phyloP scores from a whole-genome alignment of 345 rosid species.

The Aegle marmelos region DNA sequence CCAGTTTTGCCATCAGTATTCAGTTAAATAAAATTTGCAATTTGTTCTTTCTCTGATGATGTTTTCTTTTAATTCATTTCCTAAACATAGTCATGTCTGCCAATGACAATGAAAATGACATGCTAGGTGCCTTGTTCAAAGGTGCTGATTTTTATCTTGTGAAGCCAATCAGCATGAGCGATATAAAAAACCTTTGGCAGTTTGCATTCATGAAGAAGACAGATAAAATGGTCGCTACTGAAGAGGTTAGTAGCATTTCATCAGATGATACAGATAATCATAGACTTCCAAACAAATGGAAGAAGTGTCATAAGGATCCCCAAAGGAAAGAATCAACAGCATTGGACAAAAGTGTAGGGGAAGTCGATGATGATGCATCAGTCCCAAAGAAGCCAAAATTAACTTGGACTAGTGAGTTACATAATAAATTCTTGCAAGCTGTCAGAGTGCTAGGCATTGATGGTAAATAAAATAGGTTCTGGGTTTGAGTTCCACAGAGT shows the following conservation, averaged over 20 bases:
- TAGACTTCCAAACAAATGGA: constrained; percentile 2
- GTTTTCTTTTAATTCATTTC: constrained; percentile 11
- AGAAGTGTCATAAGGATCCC: not conserved
- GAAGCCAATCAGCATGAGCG: constrained; percentile 36
- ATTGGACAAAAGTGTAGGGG: constrained; percentile 13
- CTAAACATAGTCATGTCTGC: constrained; percentile 36
- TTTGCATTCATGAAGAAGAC: constrained; percentile 20
- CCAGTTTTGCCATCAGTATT: not conserved
- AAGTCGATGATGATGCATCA: not conserved
- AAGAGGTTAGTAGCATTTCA: not conserved
- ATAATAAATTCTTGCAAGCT: constrained; percentile 35
- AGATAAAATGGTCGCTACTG: not conserved
- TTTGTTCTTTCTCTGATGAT: not conserved
- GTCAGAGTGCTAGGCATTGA: constrained; percentile 35
- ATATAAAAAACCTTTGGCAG: constrained; percentile 48
- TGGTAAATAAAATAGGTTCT: constrained; percentile 26
- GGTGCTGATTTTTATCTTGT: constrained; percentile 44
- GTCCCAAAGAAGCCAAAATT: constrained; percentile 40
- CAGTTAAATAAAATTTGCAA: not conserved
- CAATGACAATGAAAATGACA: constrained; percentile 18
- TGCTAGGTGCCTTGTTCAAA: constrained; percentile 35
- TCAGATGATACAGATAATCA: constrained; percentile 15
- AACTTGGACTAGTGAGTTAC: constrained; percentile 43
- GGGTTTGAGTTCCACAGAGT: not conserved
- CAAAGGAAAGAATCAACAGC: constrained; percentile 28